phyloP scores from a whole-genome alignment of 495 filamentous ascomycete species.

The Penicillium crystallinum region DNA sequence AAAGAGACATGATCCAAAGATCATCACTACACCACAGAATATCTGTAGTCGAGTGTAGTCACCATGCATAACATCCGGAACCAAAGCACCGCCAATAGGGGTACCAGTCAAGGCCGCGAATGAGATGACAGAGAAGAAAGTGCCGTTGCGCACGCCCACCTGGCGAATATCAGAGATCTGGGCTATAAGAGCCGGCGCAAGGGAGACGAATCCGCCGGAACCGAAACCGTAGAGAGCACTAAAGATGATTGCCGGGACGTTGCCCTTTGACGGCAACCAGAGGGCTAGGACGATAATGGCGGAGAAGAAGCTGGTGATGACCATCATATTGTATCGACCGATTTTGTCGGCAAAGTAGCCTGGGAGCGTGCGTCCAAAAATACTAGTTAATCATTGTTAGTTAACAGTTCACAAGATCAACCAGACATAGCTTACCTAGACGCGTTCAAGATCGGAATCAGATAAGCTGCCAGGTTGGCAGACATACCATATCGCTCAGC shows the following conservation, averaged over 20 bases:
- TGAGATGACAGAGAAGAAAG: constrained; percentile 56
- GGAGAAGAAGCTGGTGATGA: constrained; percentile 54
- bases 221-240: constrained; percentile 65
- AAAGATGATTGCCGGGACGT: constrained; percentile 61
- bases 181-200: constrained; percentile 54
- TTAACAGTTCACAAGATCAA: background rate
- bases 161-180: constrained; percentile 69
- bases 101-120: constrained; percentile 63
- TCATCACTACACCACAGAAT: constrained; percentile 60
- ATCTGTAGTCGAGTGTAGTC: constrained; percentile 57
- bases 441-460: constrained; percentile 68
- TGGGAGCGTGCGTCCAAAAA: constrained; percentile 69
- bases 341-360: constrained; percentile 67
- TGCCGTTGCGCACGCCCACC: constrained; percentile 69
- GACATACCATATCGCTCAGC: constrained; percentile 58
- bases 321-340: constrained; percentile 71
- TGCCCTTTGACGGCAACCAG: constrained; percentile 59
- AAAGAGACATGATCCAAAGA: constrained; percentile 47
- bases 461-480: constrained; percentile 51
- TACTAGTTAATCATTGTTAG: constrained; percentile 26
- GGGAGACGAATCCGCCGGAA: constrained; percentile 65
- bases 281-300: constrained; percentile 62
- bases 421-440: constrained; percentile 41
- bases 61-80: constrained; percentile 47
- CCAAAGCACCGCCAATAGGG: constrained; percentile 69